Percentiles rank a stretch among this genome's conserved stretches.
Conservation (phyloP, 108 stramenopile species). For the Skeletonema marinoi region DNA sequence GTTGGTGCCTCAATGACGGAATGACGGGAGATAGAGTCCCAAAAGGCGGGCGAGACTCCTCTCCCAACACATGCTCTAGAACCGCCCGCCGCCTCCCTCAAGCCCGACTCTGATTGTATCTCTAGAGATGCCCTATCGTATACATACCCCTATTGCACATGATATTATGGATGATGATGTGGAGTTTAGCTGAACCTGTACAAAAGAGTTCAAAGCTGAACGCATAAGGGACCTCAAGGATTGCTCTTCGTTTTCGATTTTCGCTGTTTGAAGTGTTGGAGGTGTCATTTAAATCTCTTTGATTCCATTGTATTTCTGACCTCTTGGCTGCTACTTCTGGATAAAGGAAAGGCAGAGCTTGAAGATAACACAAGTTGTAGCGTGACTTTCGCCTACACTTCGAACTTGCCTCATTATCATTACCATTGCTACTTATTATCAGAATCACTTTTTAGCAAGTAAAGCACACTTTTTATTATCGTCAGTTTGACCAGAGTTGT, state of each 20-base stretch:
- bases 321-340: conserved; percentile 15
- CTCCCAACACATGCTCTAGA: no score
- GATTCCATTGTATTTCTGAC: background rate
- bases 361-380: background rate
- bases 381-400: background rate
- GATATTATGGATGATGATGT: no score
- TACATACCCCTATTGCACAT: no score
- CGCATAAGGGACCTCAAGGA: conserved; percentile 25
- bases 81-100: no score
- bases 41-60: no score
- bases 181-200: no score
- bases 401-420: background rate
- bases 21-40: no score
- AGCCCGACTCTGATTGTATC: no score
- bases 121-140: no score
- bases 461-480: background rate
- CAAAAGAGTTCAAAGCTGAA: background rate
- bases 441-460: background rate
- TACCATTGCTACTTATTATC: background rate
- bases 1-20: no score
- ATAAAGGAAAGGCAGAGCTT: background rate
- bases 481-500: background rate
- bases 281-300: background rate
- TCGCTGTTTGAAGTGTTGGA: conserved; percentile 10
- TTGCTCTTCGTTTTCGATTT: no score